Base-by-base conservation (phyloP, 371 early-diverging fungal species). In the Apophysomyces variabilis region DNA sequence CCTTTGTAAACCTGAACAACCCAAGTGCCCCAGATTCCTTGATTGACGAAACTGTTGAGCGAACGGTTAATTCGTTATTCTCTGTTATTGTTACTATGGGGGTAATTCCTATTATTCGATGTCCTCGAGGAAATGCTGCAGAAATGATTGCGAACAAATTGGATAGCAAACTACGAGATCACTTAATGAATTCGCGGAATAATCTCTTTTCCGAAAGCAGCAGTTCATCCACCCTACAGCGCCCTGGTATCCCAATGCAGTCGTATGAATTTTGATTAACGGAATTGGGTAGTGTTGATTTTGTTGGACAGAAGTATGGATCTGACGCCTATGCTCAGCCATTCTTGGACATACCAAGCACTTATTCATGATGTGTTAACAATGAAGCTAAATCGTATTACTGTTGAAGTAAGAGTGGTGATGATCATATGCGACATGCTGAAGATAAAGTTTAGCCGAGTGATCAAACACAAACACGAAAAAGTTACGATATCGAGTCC, bases 261-360 rank as follows among this genome's bases (percentile, higher is more conserved):
- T 45, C 11, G 11, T 62, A 39, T 39, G 12, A 18, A 7, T 38
- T 12, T 7, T 36, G 35, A 58, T 38, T 58, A 14, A 58, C 37
- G 7, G 12, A 36, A 4, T 18, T 11, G 7, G 13, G 18, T 85
- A 63, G 93, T 97, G 4, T 85, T 99, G 59, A 87, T 99, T 16
- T 72, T 99, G 18, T 76, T 99, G 58, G 99, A 99, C 66, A 86
- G 99, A 66, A 94, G 95, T 70, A 83, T 97, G 83, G 99, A 99
- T 83, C 73, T 99, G 60, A 86, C 92, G 14, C 90, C 96, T 14
- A 95, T 99, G 90, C 81, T 99, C 64, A 87, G 87, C 64, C 99
- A 99, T 78, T 92, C 96, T 4, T 99, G 99, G 99, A 97, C 97
- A 0, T 99, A 99, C 72, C 92, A 95, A 66, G 93, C 98, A 1